Percentiles rank a stretch among this genome's conserved stretches.
Evolutionary conservation across 257 asterid species (phyloP).

Genomic region (Anisodus acutangulus): DNA sequence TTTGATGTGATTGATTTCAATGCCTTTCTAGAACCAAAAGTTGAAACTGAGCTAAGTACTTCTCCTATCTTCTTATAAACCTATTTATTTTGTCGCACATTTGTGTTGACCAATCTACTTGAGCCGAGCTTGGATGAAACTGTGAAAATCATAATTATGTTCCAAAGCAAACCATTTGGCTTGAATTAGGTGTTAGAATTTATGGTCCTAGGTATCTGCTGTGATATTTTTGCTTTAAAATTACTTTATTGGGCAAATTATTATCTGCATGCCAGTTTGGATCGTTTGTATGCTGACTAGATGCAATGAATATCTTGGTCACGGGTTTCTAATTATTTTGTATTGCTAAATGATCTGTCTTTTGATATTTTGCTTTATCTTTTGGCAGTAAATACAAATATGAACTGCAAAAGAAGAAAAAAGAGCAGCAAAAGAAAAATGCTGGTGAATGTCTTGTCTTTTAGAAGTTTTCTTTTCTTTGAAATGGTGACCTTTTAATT

Average conservation of each 20-base stretch:
- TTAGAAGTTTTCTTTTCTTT: background rate
- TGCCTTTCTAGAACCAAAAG: background rate
- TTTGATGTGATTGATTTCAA: background rate
- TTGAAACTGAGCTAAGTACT: background rate
- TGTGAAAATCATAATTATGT: background rate
- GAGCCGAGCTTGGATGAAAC: background rate
- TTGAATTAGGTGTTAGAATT: background rate
- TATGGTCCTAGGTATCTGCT: background rate
- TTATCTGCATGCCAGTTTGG: background rate
- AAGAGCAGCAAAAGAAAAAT: conserved; percentile 96
- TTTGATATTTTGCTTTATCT: conserved; percentile 29
- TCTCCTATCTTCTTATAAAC: too few relatives aligned
- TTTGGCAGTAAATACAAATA: conserved; percentile 78
- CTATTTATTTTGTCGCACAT: background rate
- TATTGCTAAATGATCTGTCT: conserved; percentile 18
- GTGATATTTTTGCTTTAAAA: background rate
- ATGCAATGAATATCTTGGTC: background rate
- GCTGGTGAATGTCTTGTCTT: conserved; percentile 51
- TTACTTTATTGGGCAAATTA: background rate
- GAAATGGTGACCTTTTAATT: background rate
- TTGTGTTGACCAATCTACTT: background rate
- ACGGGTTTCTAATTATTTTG: background rate
- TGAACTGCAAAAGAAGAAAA: conserved; percentile 91
- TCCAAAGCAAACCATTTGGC: background rate
- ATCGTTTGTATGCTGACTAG: conserved; percentile 5